phyloP scores from a whole-genome alignment of 1,284 basidiomycete genomes.

The Leucoagaricus sp. region DNA sequence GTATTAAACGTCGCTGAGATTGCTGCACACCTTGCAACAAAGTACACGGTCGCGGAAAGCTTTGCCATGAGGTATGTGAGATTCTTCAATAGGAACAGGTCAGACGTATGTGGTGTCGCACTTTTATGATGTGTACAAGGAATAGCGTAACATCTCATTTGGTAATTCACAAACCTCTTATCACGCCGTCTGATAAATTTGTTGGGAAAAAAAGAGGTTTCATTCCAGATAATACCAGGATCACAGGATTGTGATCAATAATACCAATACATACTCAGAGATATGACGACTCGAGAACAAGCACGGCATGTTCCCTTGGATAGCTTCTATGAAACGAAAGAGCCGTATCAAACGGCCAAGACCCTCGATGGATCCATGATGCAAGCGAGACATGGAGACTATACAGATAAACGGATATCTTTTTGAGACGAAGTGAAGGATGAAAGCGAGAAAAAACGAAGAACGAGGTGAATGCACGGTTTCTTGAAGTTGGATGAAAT shows the following conservation, averaged over 20 bases:
- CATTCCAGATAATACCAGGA: conserved; percentile 5
- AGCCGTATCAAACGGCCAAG: conserved; percentile 3
- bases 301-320: background rate
- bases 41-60: background rate
- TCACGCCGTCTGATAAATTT: too few relatives aligned
- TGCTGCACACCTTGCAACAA: background rate
- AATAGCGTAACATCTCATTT: too few relatives aligned
- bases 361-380: background rate
- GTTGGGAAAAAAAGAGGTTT: background rate
- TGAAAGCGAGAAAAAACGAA: background rate
- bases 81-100: background rate
- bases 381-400: background rate
- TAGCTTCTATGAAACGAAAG: background rate
- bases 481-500: conserved; percentile 8
- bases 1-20: background rate
- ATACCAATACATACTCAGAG: conserved; percentile 1
- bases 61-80: background rate
- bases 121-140: too few relatives aligned
- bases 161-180: too few relatives aligned
- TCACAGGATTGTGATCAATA: background rate
- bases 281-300: background rate
- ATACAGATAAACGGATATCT: background rate
- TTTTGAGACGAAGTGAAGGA: background rate
- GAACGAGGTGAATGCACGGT: background rate
- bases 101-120: background rate